Percentiles rank a stretch among this genome's conserved stretches.
Conservation (phyloP, 352 stramenopile genomes). For the Achlya hypogyna region DNA sequence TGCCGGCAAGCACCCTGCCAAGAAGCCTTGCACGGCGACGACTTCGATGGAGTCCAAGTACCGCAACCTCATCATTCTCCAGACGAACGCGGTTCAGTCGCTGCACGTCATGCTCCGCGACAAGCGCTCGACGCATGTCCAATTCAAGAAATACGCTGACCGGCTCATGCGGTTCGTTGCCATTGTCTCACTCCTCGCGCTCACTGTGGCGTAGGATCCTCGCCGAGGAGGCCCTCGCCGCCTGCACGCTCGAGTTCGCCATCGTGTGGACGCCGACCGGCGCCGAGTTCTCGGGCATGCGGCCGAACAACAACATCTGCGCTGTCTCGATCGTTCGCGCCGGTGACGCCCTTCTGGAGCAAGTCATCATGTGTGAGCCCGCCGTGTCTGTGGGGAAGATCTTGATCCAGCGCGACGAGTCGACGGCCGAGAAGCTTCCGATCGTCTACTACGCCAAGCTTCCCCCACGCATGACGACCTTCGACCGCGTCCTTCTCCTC, state of each 20-base stretch:
- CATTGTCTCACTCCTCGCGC: neutral
- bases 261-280: conserved; percentile 63
- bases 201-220: conserved; percentile 32
- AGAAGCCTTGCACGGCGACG: conserved; percentile 16
- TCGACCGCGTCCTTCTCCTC: conserved; percentile 88
- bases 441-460: conserved; percentile 94
- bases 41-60: conserved; percentile 47
- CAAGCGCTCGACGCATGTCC: conserved; percentile 45
- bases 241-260: conserved; percentile 39
- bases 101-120: conserved; percentile 70
- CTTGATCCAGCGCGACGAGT: conserved; percentile 94
- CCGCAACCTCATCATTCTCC: conserved; percentile 50
- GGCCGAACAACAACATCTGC: conserved; percentile 64
- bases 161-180: conserved; percentile 51
- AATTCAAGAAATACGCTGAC: conserved; percentile 75
- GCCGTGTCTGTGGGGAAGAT: conserved; percentile 91
- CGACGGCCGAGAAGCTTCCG: conserved; percentile 67
- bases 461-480: conserved; percentile 64
- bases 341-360: conserved; percentile 85
- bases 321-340: conserved; percentile 91
- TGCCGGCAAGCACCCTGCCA: conserved; percentile 1
- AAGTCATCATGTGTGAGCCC: conserved; percentile 80
- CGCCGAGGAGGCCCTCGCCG: conserved; percentile 57
- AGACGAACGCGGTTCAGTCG: conserved; percentile 44
- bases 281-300: conserved; percentile 44